Base-by-base conservation (phyloP, 441 rosid genomes). In the Gossypium schwendimanii region DNA sequence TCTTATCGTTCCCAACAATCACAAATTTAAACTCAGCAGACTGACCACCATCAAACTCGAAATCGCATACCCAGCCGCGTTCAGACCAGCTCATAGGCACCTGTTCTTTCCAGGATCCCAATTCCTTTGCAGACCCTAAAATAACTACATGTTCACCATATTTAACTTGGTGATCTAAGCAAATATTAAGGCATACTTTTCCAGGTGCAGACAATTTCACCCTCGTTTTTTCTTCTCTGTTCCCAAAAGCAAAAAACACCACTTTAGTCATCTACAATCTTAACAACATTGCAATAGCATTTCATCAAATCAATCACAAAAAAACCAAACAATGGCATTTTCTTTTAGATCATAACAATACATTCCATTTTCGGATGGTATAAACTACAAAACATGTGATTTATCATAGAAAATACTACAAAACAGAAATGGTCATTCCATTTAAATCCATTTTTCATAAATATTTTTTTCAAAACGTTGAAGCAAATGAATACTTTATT, bases 31-130 rank as follows among this genome's bases (percentile, higher is more conserved):
- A 95, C 84, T 93, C 97, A 36, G 88, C 58, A 60, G 79, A 74
- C 55, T 89, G 83, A 10, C 82, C 87, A 73, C 85, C 97, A 55
- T 71, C 80, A 53, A 91, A 73, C 76, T 87, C 86, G 74, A 92
- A 76, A 61, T 86, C 81, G 71, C 89, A 84, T 6, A 86, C 87
- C 99, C 99, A 95, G 62, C 98, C 99, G 3, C 68, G 77, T 80
- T 89, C 86, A 4, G 92, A 90, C 99, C 99, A 91, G 66, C 75
- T 77, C 89, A 93, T 80, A n/a, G 86, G 76, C 69, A 88, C 87
- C 6, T 81, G 76, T 80, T 87, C 84, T 84, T 91, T 93, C 99
- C 98, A 92, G 0, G 84, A 84, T 66, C 99, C 98, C 74, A 95
- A 72, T 77, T 91, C 97, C 74, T 87, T 83, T 0, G 83, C 23